A percentile compares a stretch with the other conserved stretches of the same genome.
These are phyloP conservation scores for Piloderma croceum DNA, from an alignment of 768 basidiomycete genomes.

Conservation along the genomic window DNA sequence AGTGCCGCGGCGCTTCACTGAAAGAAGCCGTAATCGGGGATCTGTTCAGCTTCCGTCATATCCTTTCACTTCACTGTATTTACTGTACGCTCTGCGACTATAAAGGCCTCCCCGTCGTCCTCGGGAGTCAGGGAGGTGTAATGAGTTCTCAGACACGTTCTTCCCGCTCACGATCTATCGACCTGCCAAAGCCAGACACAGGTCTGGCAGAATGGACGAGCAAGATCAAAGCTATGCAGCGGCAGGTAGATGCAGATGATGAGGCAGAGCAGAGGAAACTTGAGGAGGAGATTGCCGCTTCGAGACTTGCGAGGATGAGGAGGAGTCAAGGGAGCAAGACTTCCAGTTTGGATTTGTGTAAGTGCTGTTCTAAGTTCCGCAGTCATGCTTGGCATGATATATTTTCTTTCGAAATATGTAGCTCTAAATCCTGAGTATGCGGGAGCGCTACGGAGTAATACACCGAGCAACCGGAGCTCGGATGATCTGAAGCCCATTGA, in stretches of 20 bases:
- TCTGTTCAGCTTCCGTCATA: too few species aligned
- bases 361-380: constrained; percentile 21
- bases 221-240: constrained; percentile 74
- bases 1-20: too few species aligned
- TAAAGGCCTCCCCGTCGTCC: too few species aligned
- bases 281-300: constrained; percentile 47
- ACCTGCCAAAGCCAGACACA: constrained; percentile 51
- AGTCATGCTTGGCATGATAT: constrained; percentile 1
- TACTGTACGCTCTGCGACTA: too few species aligned
- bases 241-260: constrained; percentile 76
- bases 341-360: constrained; percentile 42
- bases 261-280: constrained; percentile 70
- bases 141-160: too few species aligned
- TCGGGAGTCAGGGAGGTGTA: too few species aligned
- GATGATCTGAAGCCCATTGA: constrained; percentile 25
- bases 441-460: constrained; percentile 18
- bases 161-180: too few species aligned
- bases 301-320: constrained; percentile 38
- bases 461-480: constrained; percentile 8
- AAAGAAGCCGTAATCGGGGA: too few species aligned
- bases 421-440: constrained; percentile 20
- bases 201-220: constrained; percentile 78
- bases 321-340: constrained; percentile 30
- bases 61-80: too few species aligned
- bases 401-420: constrained; percentile 1